Base-by-base conservation (phyloP, 2,329 filamentous ascomycete genomes). In the Neocucurbitaria cava region DNA sequence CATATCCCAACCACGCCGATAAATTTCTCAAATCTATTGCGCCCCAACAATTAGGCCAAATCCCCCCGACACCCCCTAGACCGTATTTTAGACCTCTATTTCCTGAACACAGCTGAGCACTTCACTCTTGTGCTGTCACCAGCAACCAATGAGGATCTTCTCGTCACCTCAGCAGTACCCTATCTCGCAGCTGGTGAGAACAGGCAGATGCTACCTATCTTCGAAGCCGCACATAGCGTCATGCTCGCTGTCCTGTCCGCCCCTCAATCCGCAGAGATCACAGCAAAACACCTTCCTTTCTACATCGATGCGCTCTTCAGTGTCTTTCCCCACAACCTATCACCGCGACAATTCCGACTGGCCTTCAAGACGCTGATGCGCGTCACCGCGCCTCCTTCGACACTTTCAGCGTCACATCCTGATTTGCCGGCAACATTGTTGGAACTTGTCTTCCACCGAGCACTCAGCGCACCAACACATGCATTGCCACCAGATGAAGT, bases 291-390 rank as follows among this genome's bases (percentile, higher is more conserved):
- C 49, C 82, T 93, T 1, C 91, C 92, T 0, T 91, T 91, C 69
- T 96, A 97, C 75, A 87, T 96, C 59, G 88, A 93, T 64, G 87
- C 88, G 13, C 82, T 96, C 0, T 90, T 96, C 69, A 81, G 81
- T 68, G 88, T 91, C 0, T 96, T 96, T 74, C 92, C 93, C 0
- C 73, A 81, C 1, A 89, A 89, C 54, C 86, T 96, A 18, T 93
- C 91, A 0, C 83, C 90, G 0, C 87, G 92, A 15, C 93, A 97
- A 72, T 96, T 97, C 79, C 86, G 92, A 26, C 82, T 96, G 9
- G 93, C 92, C 10, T 93, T 96, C 80, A 91, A 89, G 72, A 94
- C 91, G 1, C 81, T 96, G 41, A 86, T 96, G 74, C 89, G 89
- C 65, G 88, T 96, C 54, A 87, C 92, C 10, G 88, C 89, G 2